Evolutionary conservation across 257 asterid species (phyloP), one percentile per base, ranked within the genome.

Genomic region (Cynanchum wilfordii): DNA sequence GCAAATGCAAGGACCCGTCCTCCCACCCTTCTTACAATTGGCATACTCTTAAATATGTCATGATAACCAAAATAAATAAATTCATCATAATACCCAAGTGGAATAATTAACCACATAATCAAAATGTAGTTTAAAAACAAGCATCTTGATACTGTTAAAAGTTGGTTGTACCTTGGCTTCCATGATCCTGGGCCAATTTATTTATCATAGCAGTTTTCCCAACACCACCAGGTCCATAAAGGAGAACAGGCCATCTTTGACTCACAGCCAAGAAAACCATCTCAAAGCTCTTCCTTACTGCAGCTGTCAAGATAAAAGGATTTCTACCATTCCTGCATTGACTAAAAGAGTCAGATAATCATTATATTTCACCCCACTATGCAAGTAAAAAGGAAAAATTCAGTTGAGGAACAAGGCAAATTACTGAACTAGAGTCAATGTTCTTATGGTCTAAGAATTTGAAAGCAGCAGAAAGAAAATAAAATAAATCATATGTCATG

Each of bases 161-260:
- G 36, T 20, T 72, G 54, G 36, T 20, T 72, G 54, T 83, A 92
- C 98, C 98, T 87, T 79, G 84, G 70, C 84, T 85, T 66, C 95
- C 87, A 79, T 79, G 73, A 76, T 62, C 79, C 60, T 79, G 80
- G 38, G 97, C 97, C 85, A 92, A 84, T 75, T 82, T 84, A 75
- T 83, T 71, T 77, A 92, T 78, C 51, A 90, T 82, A 54, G 98
- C 88, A 73, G 97, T 88, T 85, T 95, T 95, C 76, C 99, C 99
- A 69, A 87, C 70, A 77, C 99, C 98, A 69, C 97, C 84, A 42
- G 97, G 97, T 66, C 99, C 98, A 77, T 87, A 88, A 50, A 95
- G 89, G 82, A 95, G 98, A 80, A 95, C 94, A 60, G 99, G 98
- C 96, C 97, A 90, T 75, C 96, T 86, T 81, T 95, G 95, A 83